Base-by-base conservation (phyloP, 192 early-diverging fungal genomes). In the Podila horticola region DNA sequence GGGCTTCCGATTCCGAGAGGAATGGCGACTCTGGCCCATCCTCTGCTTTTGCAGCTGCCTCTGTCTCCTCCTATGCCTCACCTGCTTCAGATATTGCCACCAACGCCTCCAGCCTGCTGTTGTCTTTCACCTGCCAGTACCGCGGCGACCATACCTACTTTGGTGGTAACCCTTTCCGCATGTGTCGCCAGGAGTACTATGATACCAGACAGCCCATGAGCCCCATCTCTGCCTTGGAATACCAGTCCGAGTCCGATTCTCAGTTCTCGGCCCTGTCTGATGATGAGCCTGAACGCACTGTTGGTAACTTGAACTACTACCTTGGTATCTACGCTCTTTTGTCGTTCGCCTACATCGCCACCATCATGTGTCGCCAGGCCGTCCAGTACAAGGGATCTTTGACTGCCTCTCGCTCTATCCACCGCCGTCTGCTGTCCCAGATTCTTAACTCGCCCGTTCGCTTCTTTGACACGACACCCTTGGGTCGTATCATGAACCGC, bases 401-500 rank as follows among this genome's bases (percentile, higher is more conserved):
- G 4, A 36, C 58, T 9, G 94, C 92, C 11, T 92, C 90, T 8
- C 82, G 83, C 7, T 83, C 67, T 1, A 72, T 95, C 45, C 94
- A 95, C 66, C 51, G 67, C n/a, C 83, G 74, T n/a, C 76, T 94
- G 28, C 64, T 95, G 29, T 82, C 83, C 11, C 65, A 85, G 45
- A 75, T 74, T n/a, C 29, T 83, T 73, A 83, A 74, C 64, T 72
- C 72, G 5, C 81, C 72, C 26, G 74, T 83, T 58, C 67, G 73
- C 29, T 75, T 83, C 88, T 90, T 92, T 63, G 92, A 95, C 36
- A 91, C 91, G 29, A 93, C 91, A 30, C 94, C 94, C 29, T 61
- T 93, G 33, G 94, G 94, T 51, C 88, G 93, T 29, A 90, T 95
- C 48, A 86, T 95, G 72, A 95, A 95, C 72, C 87, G 92, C 52